Base-by-base conservation (phyloP, 164 flowering plant genomes). In the Umbellularia californica region DNA sequence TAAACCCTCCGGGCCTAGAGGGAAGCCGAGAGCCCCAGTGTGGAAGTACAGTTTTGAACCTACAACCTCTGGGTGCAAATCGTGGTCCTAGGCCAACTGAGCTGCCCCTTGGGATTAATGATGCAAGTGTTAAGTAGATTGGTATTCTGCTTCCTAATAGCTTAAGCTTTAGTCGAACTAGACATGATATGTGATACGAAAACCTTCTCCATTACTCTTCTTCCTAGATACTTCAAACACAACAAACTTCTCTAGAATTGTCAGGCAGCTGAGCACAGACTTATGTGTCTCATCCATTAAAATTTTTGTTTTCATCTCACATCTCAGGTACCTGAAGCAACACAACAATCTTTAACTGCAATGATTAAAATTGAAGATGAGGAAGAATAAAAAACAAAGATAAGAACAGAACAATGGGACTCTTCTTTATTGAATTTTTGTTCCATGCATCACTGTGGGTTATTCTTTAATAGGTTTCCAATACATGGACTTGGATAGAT, bases 161-260 rank as follows among this genome's bases (percentile, higher is more conserved):
- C 33, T 30, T 30, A 30, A 30, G 4, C 5, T 3, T 30, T 30
- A 30, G 33, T 30, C 4, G 4, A 30, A 30, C 1, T 30, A 30
- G 33, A 30, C 78, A 74, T 93, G 47, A 89, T 90, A 0, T 89
- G 90, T 96, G 92, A 91, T 85, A 89, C 87, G 5, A 84, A 84
- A 69, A 55, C 76, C 64, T 89, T 90, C 78, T 80, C 97, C 77
- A 78, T 75, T 74, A 82, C 70, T 75, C 84, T 90, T 52, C 88
- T 93, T 22, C 97, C 97, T 17, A 88, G 80, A 77, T 85, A 80
- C 83, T 92, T 90, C 88, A 92, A 92, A 84, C 95, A 92, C 85
- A 90, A 81, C 85, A 92, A 90, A 30, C 75, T 90, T 90, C 94
- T 90, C 79, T 93, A 89, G 73, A 30, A 3, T 30, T 30, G 4